A percentile compares a stretch with the other conserved stretches of the same genome.
Evolutionary conservation across 257 asterid species (phyloP).

Genomic region (Rauvolfia tetraphylla): DNA sequence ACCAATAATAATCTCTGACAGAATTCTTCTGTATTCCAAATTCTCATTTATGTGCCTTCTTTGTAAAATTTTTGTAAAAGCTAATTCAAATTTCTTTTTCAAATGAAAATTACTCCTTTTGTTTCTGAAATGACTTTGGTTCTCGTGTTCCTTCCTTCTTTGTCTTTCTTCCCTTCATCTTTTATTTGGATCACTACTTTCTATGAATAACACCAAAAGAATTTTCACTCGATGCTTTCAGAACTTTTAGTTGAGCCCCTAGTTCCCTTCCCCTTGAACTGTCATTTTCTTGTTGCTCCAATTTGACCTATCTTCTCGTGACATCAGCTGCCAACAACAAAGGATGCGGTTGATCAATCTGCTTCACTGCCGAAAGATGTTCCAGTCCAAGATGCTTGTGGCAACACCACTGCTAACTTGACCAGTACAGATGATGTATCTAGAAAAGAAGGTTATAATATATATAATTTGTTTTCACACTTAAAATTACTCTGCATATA

Average conservation of each 20-base stretch:
- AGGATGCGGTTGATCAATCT: constrained; percentile 30
- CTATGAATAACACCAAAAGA: not conserved
- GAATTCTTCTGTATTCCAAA: not conserved
- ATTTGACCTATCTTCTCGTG: constrained; percentile 12
- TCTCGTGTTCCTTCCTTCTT: not conserved
- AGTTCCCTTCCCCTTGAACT: not conserved
- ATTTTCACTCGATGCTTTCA: not conserved
- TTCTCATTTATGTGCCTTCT: not conserved
- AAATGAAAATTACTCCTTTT: not conserved
- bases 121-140: not conserved
- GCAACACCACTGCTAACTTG: constrained; percentile 23
- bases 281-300: not conserved
- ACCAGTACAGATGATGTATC: constrained; percentile 27
- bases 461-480: not conserved
- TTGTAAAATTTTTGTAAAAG: not conserved
- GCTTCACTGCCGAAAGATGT: constrained; percentile 29
- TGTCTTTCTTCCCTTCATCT: not conserved
- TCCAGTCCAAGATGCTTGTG: constrained; percentile 24
- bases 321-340: constrained; percentile 40
- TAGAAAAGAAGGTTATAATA: constrained; percentile 40
- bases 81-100: not conserved
- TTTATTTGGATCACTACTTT: not conserved
- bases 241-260: not conserved
- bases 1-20: not conserved
- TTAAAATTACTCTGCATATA: not conserved